Conservation (phyloP, 495 filamentous ascomycete genomes). For the Lepidopterella palustris region DNA sequence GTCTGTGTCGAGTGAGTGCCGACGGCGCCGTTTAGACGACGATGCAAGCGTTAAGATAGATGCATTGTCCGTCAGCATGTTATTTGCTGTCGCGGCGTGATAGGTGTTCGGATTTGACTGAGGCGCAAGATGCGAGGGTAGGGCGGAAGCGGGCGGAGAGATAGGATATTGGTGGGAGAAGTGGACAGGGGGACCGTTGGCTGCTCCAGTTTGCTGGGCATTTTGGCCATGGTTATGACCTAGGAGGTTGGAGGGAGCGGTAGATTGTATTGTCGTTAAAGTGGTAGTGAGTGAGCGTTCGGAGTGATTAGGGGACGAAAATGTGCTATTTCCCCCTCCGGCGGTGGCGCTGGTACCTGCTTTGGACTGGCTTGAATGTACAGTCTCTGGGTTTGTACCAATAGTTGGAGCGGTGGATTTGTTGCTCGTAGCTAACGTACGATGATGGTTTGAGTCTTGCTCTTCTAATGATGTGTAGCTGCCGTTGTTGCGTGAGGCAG, state of each 20-base stretch:
- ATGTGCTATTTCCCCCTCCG: slow-evolving; percentile 73
- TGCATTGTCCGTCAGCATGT: slow-evolving; percentile 86
- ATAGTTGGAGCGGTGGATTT: slow-evolving; percentile 71
- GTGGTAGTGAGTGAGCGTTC: slow-evolving; percentile 90
- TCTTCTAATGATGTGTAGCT: slow-evolving; percentile 34
- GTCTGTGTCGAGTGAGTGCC: slow-evolving; percentile 86
- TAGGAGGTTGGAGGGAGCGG: slow-evolving; percentile 59
- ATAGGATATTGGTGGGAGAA: slow-evolving; percentile 90
- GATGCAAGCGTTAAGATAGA: slow-evolving; percentile 95
- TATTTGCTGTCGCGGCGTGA: slow-evolving; percentile 81
- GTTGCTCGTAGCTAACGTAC: slow-evolving; percentile 52
- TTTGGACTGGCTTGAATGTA: slow-evolving; percentile 71
- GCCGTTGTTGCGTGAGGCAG: slow-evolving; percentile 38
- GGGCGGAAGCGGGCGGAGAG: slow-evolving; percentile 61
- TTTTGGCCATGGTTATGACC: slow-evolving; percentile 15
- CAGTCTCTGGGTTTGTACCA: slow-evolving; percentile 70
- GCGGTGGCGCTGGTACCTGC: slow-evolving; percentile 60
- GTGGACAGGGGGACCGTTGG: slow-evolving; percentile 44
- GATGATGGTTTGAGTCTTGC: slow-evolving; percentile 43
- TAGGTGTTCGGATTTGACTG: slow-evolving; percentile 72
- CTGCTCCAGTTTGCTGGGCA: slow-evolving; percentile 34
- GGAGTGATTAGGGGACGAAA: slow-evolving; percentile 89
- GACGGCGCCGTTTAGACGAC: slow-evolving; percentile 80
- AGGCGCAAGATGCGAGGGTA: slow-evolving; percentile 69
- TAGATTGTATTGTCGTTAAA: slow-evolving; percentile 90